phyloP scores from a whole-genome alignment of 31 red algal genomes.

The Odonthalia washingtoniensis region DNA sequence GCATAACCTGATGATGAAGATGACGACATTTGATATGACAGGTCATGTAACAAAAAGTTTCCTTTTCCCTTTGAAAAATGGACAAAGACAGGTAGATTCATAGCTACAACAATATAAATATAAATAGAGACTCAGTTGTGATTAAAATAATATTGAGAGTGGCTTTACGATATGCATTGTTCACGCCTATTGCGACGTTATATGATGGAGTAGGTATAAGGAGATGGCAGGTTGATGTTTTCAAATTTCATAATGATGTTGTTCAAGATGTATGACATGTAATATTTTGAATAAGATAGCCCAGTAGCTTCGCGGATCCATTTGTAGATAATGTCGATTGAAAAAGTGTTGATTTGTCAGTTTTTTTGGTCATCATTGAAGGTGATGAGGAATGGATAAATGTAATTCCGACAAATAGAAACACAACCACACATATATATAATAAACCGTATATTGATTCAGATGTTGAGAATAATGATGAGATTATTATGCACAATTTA shows the following conservation, averaged over 20 bases:
- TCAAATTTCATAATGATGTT: background rate
- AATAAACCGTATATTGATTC: background rate
- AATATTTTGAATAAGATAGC: background rate
- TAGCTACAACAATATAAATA: constrained; percentile 64
- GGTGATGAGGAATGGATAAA: background rate
- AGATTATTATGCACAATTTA: too few species aligned
- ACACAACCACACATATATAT: background rate
- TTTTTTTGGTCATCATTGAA: background rate
- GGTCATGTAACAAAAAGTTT: constrained; percentile 45
- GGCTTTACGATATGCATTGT: constrained; percentile 68
- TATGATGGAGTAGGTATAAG: background rate
- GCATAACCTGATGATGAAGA: background rate
- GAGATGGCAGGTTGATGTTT: background rate
- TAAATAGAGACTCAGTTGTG: constrained; percentile 41
- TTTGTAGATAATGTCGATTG: background rate
- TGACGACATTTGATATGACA: background rate
- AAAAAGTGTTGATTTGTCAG: background rate
- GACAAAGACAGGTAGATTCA: constrained; percentile 46
- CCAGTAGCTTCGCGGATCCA: background rate
- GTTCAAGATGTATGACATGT: background rate
- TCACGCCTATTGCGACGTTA: constrained; percentile 39
- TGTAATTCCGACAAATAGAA: background rate
- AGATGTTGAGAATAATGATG: background rate
- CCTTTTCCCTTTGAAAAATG: constrained; percentile 34
- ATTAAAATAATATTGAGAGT: constrained; percentile 80